Percentiles rank a stretch among this genome's conserved stretches.
phyloP scores from a whole-genome alignment of 2,329 filamentous ascomycete species.

The Biscogniauxia mediterranea region DNA sequence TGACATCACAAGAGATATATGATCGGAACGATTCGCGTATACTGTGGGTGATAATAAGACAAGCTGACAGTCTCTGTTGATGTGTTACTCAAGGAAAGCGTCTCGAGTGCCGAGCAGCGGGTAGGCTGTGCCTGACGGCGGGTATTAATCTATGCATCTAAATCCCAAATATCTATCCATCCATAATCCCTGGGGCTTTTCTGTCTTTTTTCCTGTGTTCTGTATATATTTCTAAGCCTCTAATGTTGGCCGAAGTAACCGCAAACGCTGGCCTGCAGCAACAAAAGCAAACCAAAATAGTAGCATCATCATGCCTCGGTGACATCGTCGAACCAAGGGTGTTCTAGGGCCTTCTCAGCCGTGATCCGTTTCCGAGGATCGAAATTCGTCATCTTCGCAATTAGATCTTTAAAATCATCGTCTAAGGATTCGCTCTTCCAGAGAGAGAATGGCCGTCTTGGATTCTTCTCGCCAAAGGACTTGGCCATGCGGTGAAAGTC shows the following conservation, averaged over 20 bases:
- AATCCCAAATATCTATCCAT: neutral
- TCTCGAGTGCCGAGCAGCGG: neutral
- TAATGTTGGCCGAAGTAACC: neutral
- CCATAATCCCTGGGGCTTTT: no score
- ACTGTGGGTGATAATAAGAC: neutral
- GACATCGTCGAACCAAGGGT: constrained; percentile 31
- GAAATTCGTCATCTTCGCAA: constrained; percentile 38
- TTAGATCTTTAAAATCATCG: constrained; percentile 38
- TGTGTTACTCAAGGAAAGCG: neutral
- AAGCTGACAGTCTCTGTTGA: neutral
- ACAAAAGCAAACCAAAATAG: neutral
- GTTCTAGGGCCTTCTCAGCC: constrained; percentile 37
- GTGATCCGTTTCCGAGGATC: constrained; percentile 40
- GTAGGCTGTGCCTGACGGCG: neutral
- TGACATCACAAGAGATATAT: no score
- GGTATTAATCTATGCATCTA: neutral
- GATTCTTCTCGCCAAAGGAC: constrained; percentile 41
- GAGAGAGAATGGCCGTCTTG: constrained; percentile 40
- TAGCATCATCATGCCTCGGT: constrained; percentile 7
- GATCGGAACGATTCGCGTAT: neutral
- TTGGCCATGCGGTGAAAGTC: constrained; percentile 37
- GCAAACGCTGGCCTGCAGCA: neutral
- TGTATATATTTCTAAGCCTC: neutral
- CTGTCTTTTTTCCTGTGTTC: no score
- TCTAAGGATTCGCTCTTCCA: constrained; percentile 41